Conservation (phyloP, 768 basidiomycete genomes). For the Mycena venus region DNA sequence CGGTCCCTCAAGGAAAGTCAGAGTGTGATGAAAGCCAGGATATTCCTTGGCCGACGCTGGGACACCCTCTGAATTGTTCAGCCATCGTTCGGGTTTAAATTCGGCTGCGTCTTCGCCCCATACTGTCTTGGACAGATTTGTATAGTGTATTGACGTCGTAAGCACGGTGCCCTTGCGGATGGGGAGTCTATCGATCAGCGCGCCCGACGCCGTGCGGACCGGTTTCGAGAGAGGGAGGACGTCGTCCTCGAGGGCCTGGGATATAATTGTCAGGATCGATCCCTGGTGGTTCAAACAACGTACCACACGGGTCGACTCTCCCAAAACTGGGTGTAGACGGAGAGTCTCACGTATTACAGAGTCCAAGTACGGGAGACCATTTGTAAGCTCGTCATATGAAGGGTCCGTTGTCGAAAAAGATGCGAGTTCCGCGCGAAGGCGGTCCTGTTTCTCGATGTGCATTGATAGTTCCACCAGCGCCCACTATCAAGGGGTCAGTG, state of each 20-base stretch:
- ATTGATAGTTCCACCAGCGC: slow-evolving; percentile 12
- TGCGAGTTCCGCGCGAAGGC: slow-evolving; percentile 12
- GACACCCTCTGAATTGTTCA: slow-evolving; percentile 22
- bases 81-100: slow-evolving; percentile 41
- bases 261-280: too few species aligned
- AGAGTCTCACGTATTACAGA: slow-evolving; percentile 29
- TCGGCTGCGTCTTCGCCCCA: slow-evolving; percentile 44
- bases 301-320: slow-evolving; percentile 7
- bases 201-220: slow-evolving; percentile 14
- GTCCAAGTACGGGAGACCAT: slow-evolving; percentile 27
- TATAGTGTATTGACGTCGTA: slow-evolving; percentile 28
- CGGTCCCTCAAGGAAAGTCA: slow-evolving; percentile 46
- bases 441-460: slow-evolving; percentile 7
- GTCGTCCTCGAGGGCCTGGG: slow-evolving; percentile 27
- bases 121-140: slow-evolving; percentile 39
- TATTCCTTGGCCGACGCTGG: slow-evolving; percentile 33
- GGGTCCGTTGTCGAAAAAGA: slow-evolving; percentile 9
- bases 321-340: slow-evolving; percentile 20
- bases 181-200: slow-evolving; percentile 10
- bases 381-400: slow-evolving; percentile 28
- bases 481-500: not conserved
- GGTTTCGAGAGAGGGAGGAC: slow-evolving; percentile 22
- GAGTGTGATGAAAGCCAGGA: slow-evolving; percentile 42
- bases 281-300: not conserved
- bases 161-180: slow-evolving; percentile 29